These are phyloP conservation scores for Lepidium didymum DNA, from an alignment of 345 rosid species.

Conservation along the genomic window DNA sequence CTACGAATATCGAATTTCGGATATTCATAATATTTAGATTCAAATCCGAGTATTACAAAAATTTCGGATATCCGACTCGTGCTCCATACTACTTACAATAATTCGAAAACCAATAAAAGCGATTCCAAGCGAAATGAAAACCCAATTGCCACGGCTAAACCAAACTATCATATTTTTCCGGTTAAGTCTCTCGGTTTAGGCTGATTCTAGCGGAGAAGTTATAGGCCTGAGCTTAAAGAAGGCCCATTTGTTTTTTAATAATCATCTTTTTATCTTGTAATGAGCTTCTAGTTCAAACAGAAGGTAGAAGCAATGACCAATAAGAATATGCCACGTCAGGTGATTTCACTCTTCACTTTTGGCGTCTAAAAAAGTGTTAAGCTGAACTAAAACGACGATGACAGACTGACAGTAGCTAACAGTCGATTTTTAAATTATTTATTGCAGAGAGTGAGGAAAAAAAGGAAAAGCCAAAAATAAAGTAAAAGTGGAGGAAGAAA, in stretches of 20 bases:
- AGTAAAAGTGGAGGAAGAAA: conserved; percentile 10
- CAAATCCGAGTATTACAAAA: no score
- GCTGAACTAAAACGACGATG: conserved; percentile 15
- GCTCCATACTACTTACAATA: no score
- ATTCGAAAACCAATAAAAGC: no score
- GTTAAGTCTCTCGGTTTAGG: conserved; percentile 11
- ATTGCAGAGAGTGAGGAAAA: not conserved
- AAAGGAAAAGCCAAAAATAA: not conserved
- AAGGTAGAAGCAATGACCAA: conserved; percentile 10
- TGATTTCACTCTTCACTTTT: not conserved
- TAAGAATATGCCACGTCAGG: not conserved
- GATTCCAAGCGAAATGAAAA: no score
- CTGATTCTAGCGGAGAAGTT: not conserved
- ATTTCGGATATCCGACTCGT: no score
- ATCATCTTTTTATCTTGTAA: not conserved
- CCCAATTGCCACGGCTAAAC: no score
- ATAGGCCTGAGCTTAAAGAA: not conserved
- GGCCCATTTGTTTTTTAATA: not conserved
- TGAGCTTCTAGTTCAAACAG: not conserved
- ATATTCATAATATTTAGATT: no score
- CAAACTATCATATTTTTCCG: not conserved
- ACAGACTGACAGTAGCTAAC: conserved; percentile 13
- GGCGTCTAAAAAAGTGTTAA: not conserved
- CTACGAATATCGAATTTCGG: no score
- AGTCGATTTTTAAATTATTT: conserved; percentile 4